Evolutionary conservation across 352 stramenopile genomes (phyloP).

Genomic region (Pythium oligandrum): DNA sequence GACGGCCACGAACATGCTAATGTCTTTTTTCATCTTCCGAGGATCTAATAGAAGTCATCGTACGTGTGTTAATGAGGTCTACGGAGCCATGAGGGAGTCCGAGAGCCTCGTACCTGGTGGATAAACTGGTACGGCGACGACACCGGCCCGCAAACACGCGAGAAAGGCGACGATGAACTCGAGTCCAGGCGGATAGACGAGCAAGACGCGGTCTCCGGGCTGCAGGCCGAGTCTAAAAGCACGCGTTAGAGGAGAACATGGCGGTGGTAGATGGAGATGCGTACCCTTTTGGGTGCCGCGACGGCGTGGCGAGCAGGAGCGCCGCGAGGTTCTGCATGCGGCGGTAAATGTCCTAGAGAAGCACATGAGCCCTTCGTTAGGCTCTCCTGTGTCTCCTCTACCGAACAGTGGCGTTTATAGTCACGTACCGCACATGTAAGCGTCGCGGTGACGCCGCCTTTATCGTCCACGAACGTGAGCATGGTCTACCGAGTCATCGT

Average conservation of each 20-base stretch:
- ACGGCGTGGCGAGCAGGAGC: conserved; percentile 40
- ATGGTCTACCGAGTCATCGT: conserved; percentile 33
- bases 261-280: conserved; percentile 3
- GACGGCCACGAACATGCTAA: conserved; percentile 95
- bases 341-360: conserved; percentile 53
- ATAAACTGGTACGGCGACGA: conserved; percentile 93
- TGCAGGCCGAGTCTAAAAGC: conserved; percentile 46
- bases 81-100: too few species aligned
- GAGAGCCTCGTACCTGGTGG: conserved; percentile 33
- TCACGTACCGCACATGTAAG: conserved; percentile 50
- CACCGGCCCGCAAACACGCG: conserved; percentile 90
- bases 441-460: conserved; percentile 38
- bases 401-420: not conserved
- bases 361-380: not conserved
- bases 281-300: conserved; percentile 66
- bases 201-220: conserved; percentile 80
- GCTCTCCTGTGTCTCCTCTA: not conserved
- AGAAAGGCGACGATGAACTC: conserved; percentile 98
- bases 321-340: conserved; percentile 64
- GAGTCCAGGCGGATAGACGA: conserved; percentile 97
- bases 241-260: conserved; percentile 4
- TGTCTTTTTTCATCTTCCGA: conserved; percentile 92
- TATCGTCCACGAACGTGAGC: conserved; percentile 77
- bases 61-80: too few species aligned
- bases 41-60: conserved; percentile 68